A percentile compares a stretch with the other conserved stretches of the same genome.
phyloP scores from a whole-genome alignment of 768 basidiomycete genomes.

The Naganishia vishniacii region DNA sequence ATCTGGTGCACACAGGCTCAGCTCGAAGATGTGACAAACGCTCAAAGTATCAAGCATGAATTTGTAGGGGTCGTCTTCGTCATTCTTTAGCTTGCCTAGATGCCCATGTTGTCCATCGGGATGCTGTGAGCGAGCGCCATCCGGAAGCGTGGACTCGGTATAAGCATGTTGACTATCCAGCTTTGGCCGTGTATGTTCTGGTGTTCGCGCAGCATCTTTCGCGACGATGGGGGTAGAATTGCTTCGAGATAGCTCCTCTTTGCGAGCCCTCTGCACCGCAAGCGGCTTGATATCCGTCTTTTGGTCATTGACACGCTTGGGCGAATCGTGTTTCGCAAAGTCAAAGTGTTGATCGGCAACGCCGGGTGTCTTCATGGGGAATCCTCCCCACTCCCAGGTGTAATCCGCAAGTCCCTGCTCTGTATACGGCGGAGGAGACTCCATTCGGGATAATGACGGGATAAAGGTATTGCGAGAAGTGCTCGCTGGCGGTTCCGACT shows the following conservation, averaged over 20 bases:
- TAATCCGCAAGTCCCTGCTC: slow-evolving; percentile 55
- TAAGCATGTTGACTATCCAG: slow-evolving; percentile 4
- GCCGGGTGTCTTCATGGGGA: slow-evolving; percentile 60
- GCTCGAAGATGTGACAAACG: slow-evolving; percentile 59
- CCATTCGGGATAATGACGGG: not conserved
- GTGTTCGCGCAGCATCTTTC: not conserved
- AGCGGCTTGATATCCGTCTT: not conserved
- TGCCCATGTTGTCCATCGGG: slow-evolving; percentile 1
- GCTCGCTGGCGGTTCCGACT: slow-evolving; percentile 24
- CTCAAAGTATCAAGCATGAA: slow-evolving; percentile 65
- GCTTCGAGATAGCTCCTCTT: not conserved
- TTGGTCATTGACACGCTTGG: not conserved
- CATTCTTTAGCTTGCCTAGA: slow-evolving; percentile 57
- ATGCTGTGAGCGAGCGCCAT: not conserved
- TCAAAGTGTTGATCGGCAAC: slow-evolving; percentile 2
- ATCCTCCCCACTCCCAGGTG: slow-evolving; percentile 90
- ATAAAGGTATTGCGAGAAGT: not conserved
- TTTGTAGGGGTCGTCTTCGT: slow-evolving; percentile 58
- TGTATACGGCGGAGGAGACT: not conserved
- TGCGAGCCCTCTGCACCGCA: not conserved
- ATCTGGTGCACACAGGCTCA: slow-evolving; percentile 58
- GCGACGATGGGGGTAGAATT: not conserved
- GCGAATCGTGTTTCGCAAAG: not conserved
- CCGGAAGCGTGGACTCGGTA: slow-evolving; percentile 3
- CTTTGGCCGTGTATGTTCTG: not conserved